Evolutionary conservation across 2,329 filamentous ascomycete species (phyloP), one percentile per base, ranked within the genome.

Genomic region (Atkinsonella hypoxylon): DNA sequence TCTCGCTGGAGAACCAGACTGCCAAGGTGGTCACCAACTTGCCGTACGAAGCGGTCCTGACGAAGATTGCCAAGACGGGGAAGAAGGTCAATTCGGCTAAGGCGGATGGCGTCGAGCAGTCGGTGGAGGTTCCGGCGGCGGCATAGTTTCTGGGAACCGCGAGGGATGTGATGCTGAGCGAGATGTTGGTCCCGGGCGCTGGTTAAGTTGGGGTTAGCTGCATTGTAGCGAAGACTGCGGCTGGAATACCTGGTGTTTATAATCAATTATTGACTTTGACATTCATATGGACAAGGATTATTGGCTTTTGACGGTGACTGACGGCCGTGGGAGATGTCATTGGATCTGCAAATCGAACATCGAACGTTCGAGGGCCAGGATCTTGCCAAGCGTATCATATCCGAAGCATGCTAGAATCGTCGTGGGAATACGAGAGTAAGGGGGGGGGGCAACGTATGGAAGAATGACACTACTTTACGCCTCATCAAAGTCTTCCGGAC

Each of bases 21-120:
- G 91, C 89, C 57, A 82, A 82, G 58, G 79, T 97, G 59, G 74
- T 85, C 59, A 81, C 89, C 56, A 74, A 70, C 50, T 76, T 94
- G 55, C 74, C 79, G 52, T 95, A 91, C 73, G 81, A 88, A 57
- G 87, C 81, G 46, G 87, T 95, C 53, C 81, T 95, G 54, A 77
- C 79, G 65, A 94, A 87, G 67, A 95, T 96, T 68, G 83, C 85
- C 77, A 95, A 95, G 82, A 95, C 90, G 12, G 90, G 90, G 63
- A 96, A 96, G 81, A 85, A 85, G 63, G 83, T 96, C 65, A 94
- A 86, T 70, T 82, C 77, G 30, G 86, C 78, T 58, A 79, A 82
- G 73, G 83, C 77, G 22, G 85, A 90, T 64, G 86, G 85, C 50
- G 74, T 78, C 53, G 64, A 66, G 51, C 70, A 71, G 66, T 75